Conservation (phyloP, 2,329 filamentous ascomycete genomes). For the Shiraia sp. region DNA sequence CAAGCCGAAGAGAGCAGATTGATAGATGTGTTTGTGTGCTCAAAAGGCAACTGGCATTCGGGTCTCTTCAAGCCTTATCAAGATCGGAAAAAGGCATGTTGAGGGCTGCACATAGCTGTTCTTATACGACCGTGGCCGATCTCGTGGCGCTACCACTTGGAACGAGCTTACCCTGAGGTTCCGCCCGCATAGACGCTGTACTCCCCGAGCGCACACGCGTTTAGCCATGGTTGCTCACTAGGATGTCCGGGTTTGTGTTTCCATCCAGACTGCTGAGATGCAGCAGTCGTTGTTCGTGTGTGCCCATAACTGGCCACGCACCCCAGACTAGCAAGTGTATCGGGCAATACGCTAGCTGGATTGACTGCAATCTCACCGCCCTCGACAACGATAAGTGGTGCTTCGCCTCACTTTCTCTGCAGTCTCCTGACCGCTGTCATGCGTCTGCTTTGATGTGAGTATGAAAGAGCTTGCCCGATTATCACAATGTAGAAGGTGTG, state of each 20-base stretch:
- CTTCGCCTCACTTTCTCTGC: constrained; percentile 23
- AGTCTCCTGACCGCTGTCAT: constrained; percentile 1
- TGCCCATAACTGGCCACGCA: constrained; percentile 19
- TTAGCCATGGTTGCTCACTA: constrained; percentile 5
- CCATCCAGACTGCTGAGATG: constrained; percentile 12
- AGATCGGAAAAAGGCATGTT: neutral
- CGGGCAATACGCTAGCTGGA: constrained; percentile 8
- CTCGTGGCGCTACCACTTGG: constrained; percentile 5
- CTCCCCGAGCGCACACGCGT: constrained; percentile 8
- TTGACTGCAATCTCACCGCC: constrained; percentile 7
- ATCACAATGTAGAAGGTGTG: neutral
- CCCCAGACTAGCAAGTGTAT: constrained; percentile 5
- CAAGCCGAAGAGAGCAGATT: neutral
- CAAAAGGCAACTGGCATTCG: neutral
- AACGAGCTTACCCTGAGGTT: neutral
- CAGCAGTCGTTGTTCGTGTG: constrained; percentile 22
- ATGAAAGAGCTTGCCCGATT: neutral
- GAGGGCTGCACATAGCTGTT: neutral
- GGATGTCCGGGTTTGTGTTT: constrained; percentile 5
- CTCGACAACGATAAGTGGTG: constrained; percentile 4
- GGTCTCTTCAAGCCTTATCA: neutral
- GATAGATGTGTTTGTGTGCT: neutral
- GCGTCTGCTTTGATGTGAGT: neutral
- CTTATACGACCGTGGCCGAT: constrained; percentile 7
- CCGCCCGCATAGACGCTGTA: constrained; percentile 2